A percentile compares a stretch with the other conserved stretches of the same genome.
Conservation (phyloP, 1,284 basidiomycete genomes). For the Trichosporon sp. region DNA sequence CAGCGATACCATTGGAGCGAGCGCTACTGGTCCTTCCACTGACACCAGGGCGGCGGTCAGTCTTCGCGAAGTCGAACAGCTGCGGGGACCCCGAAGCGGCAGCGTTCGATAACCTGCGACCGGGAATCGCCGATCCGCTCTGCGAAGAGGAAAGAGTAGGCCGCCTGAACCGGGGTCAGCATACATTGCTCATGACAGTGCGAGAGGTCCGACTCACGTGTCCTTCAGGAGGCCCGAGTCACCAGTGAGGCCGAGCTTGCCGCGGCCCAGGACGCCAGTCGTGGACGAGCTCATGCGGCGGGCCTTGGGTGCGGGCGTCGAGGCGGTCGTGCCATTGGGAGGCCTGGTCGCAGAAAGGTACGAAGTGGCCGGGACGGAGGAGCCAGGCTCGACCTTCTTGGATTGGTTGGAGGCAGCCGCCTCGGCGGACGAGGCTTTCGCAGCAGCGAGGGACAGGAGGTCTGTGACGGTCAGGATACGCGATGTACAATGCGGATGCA, state of each 20-base stretch:
- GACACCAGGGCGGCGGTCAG: conserved; percentile 30
- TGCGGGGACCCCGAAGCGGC: conserved; percentile 27
- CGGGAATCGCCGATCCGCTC: conserved; percentile 24
- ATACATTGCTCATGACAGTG: background rate
- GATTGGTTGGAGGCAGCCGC: background rate
- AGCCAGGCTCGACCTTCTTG: conserved; percentile 21
- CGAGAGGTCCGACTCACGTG: conserved; percentile 23
- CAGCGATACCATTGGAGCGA: conserved; percentile 25
- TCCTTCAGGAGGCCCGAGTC: conserved; percentile 30
- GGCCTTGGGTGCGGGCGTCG: conserved; percentile 22
- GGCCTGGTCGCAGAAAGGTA: conserved; percentile 37
- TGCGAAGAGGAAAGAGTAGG: conserved; percentile 27
- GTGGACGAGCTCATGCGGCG: conserved; percentile 45
- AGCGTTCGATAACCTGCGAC: conserved; percentile 30
- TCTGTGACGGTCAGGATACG: conserved; percentile 21
- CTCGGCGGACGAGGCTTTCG: conserved; percentile 9
- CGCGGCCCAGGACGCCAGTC: conserved; percentile 43
- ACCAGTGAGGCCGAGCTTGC: conserved; percentile 41
- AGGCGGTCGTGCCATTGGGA: conserved; percentile 11
- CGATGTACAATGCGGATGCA: background rate
- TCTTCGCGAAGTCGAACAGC: conserved; percentile 46
- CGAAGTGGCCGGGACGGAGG: conserved; percentile 37
- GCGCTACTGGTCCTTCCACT: conserved; percentile 7
- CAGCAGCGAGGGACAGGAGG: conserved; percentile 35
- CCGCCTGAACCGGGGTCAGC: conserved; percentile 9